These are phyloP conservation scores for Rhododendron henanense DNA, from an alignment of 148 eudicot genomes.

Conservation along the genomic window DNA sequence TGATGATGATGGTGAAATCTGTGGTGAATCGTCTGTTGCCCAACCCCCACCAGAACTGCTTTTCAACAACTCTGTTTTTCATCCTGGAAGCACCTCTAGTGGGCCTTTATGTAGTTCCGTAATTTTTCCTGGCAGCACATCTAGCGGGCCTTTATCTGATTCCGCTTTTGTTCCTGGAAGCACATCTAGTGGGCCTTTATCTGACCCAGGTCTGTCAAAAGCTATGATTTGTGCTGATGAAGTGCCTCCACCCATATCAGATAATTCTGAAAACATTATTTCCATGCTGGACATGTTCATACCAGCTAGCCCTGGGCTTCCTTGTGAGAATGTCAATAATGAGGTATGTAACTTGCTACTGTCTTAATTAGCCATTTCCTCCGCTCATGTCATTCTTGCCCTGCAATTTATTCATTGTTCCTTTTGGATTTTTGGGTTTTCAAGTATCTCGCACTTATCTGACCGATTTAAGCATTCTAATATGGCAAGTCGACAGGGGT, in stretches of 20 bases:
- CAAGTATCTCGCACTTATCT: background rate
- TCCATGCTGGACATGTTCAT: conserved; percentile 14
- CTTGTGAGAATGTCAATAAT: background rate
- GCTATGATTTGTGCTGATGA: conserved; percentile 7
- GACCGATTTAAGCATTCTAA: background rate
- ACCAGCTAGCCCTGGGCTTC: conserved; percentile 6
- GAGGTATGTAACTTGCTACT: conserved; percentile 16
- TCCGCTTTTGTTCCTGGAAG: background rate
- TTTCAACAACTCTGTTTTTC: background rate
- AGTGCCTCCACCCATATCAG: conserved; percentile 7
- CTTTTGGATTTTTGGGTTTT: background rate
- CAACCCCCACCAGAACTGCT: background rate
- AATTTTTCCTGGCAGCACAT: conserved; percentile 7
- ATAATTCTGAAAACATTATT: conserved; percentile 13
- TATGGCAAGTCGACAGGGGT: background rate
- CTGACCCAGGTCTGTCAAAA: conserved; percentile 14
- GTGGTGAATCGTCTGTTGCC: conserved; percentile 13
- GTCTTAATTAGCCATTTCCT: background rate
- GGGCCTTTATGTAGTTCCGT: background rate
- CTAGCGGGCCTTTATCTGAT: background rate
- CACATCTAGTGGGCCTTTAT: background rate
- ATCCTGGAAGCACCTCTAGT: background rate
- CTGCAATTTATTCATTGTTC: background rate
- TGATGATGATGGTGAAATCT: conserved; percentile 36
- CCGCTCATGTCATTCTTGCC: background rate